A percentile compares a stretch with the other conserved stretches of the same genome.
Evolutionary conservation across 208 protist species (phyloP).

Genomic region (Herpetomonas tarakana): DNA sequence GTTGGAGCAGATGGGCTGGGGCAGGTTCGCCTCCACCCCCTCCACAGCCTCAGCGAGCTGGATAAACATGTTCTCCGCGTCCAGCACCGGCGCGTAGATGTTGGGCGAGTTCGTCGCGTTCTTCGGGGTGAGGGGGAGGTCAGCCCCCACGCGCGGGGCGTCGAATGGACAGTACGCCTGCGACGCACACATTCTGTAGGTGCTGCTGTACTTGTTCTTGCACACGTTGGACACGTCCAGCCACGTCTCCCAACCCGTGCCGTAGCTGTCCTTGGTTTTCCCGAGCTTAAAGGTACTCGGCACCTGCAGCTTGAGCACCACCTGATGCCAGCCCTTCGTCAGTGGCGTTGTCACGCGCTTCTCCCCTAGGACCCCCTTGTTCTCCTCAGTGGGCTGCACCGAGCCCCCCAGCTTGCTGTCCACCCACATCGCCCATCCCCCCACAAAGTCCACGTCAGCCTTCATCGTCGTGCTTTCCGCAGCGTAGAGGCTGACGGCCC

Average conservation of each 20-base stretch:
- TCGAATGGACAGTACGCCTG: constrained; percentile 9
- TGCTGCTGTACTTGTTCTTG: background rate
- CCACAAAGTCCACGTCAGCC: background rate
- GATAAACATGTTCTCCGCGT: background rate
- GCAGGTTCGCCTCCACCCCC: background rate
- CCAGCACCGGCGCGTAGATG: background rate
- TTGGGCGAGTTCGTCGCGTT: background rate
- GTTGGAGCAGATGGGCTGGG: background rate
- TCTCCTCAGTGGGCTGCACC: background rate
- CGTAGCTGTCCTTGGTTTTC: background rate
- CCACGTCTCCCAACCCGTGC: background rate
- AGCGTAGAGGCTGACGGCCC: constrained; percentile 3
- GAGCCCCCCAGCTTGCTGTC: background rate
- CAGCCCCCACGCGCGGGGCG: background rate
- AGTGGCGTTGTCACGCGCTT: background rate
- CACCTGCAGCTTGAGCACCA: constrained; percentile 1
- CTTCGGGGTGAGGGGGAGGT: background rate
- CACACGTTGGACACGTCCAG: background rate
- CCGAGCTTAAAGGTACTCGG: constrained; percentile 2
- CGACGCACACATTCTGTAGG: background rate
- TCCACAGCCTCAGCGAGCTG: background rate
- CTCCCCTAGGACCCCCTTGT: background rate
- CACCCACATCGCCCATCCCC: background rate
- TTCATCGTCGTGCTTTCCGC: background rate
- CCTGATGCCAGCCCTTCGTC: constrained; percentile 1